Base-by-base conservation (phyloP, 2,329 filamentous ascomycete genomes). In the Diaporthe citriasiana region DNA sequence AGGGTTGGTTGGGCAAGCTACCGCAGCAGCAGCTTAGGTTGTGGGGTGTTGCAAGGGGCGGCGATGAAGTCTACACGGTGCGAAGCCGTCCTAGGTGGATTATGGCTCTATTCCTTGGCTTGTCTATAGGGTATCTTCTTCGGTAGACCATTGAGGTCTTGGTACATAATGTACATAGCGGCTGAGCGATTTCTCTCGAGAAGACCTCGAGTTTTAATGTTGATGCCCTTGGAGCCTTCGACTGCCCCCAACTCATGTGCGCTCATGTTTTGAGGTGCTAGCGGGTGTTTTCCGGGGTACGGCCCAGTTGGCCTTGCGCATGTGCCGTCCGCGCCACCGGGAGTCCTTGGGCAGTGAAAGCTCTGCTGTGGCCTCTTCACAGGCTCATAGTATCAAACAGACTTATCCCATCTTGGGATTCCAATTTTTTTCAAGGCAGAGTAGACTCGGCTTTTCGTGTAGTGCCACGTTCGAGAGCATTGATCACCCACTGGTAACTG, bases 401-500 rank as follows among this genome's bases (percentile, higher is more conserved):
- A 15, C 38, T 27, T 8, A n/a, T 66, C 47, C 47, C 13, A 50
- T n/a, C 5, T 50, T 19, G 22, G 9, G n/a, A n/a, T 40, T 35
- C 33, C n/a, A 27, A n/a, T n/a, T 35, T 19, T 38, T 47, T n/a
- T 68, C 63, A 68, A 25, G 63, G 33, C 22, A 53, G 15, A 19
- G 19, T 35, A 13, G 38, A n/a, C 35, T 45, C 66, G 19, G 65
- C 22, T 25, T 42, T 65, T 19, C 30, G 42, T 9, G 51, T 38
- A 53, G 69, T 72, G 51, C 72, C 72, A 8, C 87, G 85, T 71
- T 90, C 88, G 78, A 97, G 82, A 42, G 91, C 86, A 85, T 98
- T 98, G 78, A 92, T 93, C 30, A 92, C 93, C 91, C 92, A 97
- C 83, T 98, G 95, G 83, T 98, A 98, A 79, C 93, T 96, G 0